phyloP scores from a whole-genome alignment of 106 monocot species.

The Dendrobium catenatum region DNA sequence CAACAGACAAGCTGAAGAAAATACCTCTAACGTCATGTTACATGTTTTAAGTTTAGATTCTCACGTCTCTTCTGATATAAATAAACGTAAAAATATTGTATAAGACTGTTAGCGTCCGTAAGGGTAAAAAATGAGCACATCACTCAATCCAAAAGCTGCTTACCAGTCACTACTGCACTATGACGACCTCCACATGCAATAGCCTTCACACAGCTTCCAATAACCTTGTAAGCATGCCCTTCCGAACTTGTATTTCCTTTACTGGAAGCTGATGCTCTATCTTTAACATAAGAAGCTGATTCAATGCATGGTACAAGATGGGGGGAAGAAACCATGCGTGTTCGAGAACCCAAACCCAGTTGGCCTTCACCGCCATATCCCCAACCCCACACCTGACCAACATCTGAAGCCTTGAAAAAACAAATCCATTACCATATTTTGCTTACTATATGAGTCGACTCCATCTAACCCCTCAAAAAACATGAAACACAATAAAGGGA shows the following conservation, averaged over 20 bases:
- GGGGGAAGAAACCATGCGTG: constrained; percentile 81
- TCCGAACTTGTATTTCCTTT: constrained; percentile 40
- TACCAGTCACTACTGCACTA: constrained; percentile 92
- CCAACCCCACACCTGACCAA: constrained; percentile 98
- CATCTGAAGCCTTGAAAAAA: constrained; percentile 72
- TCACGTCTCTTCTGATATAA: not conserved
- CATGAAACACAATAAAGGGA: not conserved
- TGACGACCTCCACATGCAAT: constrained; percentile 98
- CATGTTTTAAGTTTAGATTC: not conserved
- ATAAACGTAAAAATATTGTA: not conserved
- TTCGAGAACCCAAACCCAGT: constrained; percentile 88
- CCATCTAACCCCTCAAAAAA: not conserved
- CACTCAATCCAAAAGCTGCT: not conserved
- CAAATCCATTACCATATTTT: constrained; percentile 19
- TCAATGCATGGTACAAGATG: constrained; percentile 82
- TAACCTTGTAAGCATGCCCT: constrained; percentile 19
- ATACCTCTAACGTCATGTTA: not conserved
- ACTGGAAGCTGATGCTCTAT: constrained; percentile 25
- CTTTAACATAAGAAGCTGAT: constrained; percentile 44
- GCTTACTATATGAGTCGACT: not conserved
- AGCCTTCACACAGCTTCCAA: constrained; percentile 69
- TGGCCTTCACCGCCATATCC: constrained; percentile 99
- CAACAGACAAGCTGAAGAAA: not conserved
- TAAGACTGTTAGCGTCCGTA: not conserved
- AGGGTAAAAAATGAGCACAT: not conserved